These are phyloP conservation scores for Desmodesmus armatus DNA, from an alignment of 139 green algal genomes.

Conservation along the genomic window DNA sequence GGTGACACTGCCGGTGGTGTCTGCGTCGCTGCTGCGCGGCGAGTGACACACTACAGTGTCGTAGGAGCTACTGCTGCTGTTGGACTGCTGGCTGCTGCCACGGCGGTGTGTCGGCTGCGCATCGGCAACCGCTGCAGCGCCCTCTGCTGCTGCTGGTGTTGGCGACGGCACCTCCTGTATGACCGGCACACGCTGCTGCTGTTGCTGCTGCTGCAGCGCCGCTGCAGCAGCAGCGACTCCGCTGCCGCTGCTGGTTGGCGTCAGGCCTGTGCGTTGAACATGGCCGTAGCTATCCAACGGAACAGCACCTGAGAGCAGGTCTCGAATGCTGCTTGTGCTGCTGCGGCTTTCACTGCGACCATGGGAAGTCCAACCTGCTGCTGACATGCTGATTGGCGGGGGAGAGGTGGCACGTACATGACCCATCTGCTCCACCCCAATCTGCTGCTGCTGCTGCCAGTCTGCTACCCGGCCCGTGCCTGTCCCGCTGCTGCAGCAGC, in stretches of 20 bases:
- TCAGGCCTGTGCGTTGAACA: neutral
- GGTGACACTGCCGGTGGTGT: neutral
- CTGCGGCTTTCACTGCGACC: slow-evolving; percentile 23
- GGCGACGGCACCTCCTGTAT: neutral
- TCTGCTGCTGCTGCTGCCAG: slow-evolving; percentile 9
- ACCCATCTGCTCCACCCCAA: neutral
- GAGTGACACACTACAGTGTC: slow-evolving; percentile 31
- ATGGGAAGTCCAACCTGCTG: too few relatives aligned
- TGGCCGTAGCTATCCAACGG: neutral
- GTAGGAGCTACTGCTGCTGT: slow-evolving; percentile 37
- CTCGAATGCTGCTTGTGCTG: slow-evolving; percentile 22
- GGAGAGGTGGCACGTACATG: neutral
- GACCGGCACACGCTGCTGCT: neutral
- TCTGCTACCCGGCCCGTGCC: neutral
- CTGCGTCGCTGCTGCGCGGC: neutral
- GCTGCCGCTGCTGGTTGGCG: slow-evolving; percentile 9
- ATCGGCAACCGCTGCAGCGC: neutral
- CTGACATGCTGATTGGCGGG: too few relatives aligned
- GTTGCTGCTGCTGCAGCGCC: slow-evolving; percentile 7
- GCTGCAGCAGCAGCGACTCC: neutral
- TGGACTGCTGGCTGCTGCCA: slow-evolving; percentile 19
- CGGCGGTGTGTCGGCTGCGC: neutral
- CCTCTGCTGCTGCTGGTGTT: neutral
- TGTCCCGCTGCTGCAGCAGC: neutral
- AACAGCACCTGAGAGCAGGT: slow-evolving; percentile 6